Evolutionary conservation across 169 alveolate genomes (phyloP).

Genomic region (Plasmodium chabaudi): DNA sequence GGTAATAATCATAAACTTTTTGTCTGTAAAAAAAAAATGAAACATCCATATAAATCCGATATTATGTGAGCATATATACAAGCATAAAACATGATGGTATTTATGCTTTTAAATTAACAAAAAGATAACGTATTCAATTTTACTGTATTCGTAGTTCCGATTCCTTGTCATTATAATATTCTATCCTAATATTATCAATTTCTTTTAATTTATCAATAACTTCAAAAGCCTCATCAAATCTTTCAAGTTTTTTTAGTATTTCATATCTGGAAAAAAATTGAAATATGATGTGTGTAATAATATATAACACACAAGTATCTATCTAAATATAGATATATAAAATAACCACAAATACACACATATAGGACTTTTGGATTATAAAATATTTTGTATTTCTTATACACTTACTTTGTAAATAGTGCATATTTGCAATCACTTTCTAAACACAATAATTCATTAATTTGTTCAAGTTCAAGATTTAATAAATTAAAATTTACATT

Average conservation of each 20-base stretch:
- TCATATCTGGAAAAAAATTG: conserved; percentile 37
- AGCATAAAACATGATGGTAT: not conserved
- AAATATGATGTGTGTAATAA: not conserved
- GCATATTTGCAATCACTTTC: conserved; percentile 65
- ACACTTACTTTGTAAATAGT: conserved; percentile 34
- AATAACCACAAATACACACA: not conserved
- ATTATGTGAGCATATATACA: not conserved
- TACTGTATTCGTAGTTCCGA: conserved; percentile 53
- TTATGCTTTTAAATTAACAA: not conserved
- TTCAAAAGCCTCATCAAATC: conserved; percentile 31
- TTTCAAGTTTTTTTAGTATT: conserved; percentile 60
- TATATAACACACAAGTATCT: not conserved
- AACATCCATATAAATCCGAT: not conserved
- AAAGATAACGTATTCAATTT: not conserved
- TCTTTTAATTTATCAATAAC: conserved; percentile 33
- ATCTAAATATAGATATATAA: not conserved
- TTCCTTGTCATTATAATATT: conserved; percentile 53
- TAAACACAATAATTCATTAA: conserved; percentile 42
- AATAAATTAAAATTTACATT: conserved; percentile 27
- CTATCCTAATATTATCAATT: conserved; percentile 41
- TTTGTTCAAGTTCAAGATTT: conserved; percentile 43
- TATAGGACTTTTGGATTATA: not conserved
- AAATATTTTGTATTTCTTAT: not conserved
- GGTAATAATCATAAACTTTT: conserved; percentile 53
- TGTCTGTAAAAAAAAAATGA: conserved; percentile 14